Conservation (phyloP, 129 eudicot species). For the Daucus carota region DH1_v3.0 NC_030381.2:30738001-30738500, state of each 20-base stretch:
- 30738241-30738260: background rate
- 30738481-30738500: slow-evolving; percentile 38
- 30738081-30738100: slow-evolving; percentile 89
- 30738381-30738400: background rate
- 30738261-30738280: background rate
- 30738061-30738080: slow-evolving; percentile 85
- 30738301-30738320: background rate
- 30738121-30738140: slow-evolving; percentile 66
- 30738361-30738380: background rate
- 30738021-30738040: slow-evolving; percentile 98
- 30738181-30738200: background rate
- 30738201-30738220: background rate
- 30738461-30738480: slow-evolving; percentile 88
- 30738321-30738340: background rate
- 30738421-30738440: slow-evolving; percentile 40
- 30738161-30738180: slow-evolving; percentile 72
- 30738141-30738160: slow-evolving; percentile 95
- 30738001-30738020: slow-evolving; percentile 52
- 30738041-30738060: slow-evolving; percentile 57
- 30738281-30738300: background rate
- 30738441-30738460: slow-evolving; percentile 65
- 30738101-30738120: slow-evolving; percentile 81
- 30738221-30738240: background rate
- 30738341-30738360: background rate
- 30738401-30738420: background rate